Percentiles rank a stretch among this genome's conserved stretches.
Conservation (phyloP, 176 grass and related monocot species). For the Rhynchospora breviuscula region DNA sequence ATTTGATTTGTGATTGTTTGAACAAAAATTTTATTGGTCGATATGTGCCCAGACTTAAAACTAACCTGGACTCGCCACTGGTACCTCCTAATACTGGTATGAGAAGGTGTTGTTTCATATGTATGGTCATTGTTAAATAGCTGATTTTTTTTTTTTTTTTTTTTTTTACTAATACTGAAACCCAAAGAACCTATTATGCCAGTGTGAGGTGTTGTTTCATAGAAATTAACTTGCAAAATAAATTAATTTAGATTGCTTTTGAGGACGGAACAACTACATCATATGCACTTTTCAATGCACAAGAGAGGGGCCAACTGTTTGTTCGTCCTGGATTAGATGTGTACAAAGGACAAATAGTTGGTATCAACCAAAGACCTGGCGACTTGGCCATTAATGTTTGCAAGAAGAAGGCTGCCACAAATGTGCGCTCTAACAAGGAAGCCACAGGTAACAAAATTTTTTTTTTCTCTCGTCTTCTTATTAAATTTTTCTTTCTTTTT, state of each 20-base stretch:
- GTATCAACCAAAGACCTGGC: conserved; percentile 87
- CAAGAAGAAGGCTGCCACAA: conserved; percentile 99
- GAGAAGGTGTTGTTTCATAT: neutral
- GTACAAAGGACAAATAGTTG: conserved; percentile 96
- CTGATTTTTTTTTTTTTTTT: neutral
- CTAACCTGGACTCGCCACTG: no score
- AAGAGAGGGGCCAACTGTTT: conserved; percentile 94
- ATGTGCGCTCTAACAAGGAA: conserved; percentile 95
- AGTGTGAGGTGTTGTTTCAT: no score
- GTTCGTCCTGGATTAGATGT: conserved; percentile 62
- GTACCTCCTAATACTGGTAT: neutral
- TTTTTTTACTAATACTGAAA: neutral
- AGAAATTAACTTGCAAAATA: neutral
- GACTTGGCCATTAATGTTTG: conserved; percentile 94
- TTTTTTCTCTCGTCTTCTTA: conserved; percentile 1
- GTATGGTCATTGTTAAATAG: neutral
- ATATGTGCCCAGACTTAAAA: no score
- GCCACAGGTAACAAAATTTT: conserved; percentile 53
- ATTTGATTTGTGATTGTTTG: no score
- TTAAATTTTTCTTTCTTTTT: conserved; percentile 2
- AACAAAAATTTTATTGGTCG: no score
- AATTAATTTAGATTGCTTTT: conserved; percentile 71
- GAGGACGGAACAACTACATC: conserved; percentile 89
- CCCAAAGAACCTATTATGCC: neutral
- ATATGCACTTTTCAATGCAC: conserved; percentile 80